These are phyloP conservation scores for Colletotrichum melonis DNA, from an alignment of 2,329 filamentous ascomycete genomes.

Conservation along the genomic window DNA sequence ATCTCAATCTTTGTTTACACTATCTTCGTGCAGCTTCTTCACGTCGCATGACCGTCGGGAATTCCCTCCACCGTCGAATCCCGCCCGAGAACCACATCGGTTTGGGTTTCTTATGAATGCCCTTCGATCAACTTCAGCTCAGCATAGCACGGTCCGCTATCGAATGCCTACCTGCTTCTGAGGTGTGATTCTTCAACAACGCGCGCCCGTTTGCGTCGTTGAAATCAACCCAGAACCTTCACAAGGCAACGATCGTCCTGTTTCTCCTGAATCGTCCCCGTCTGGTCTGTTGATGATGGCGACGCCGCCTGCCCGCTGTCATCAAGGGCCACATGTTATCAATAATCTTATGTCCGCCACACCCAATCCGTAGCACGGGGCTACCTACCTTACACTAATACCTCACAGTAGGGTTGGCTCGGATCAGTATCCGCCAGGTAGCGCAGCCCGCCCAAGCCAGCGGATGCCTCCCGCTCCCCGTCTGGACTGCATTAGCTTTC, in stretches of 20 bases:
- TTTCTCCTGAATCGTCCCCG: not conserved
- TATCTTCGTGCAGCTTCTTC: not conserved
- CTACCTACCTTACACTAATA: not conserved
- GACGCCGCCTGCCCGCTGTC: not conserved
- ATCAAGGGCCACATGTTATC: not conserved
- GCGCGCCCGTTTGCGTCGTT: not conserved
- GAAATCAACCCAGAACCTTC: not conserved
- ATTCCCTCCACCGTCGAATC: slow-evolving; percentile 3
- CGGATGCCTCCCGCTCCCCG: slow-evolving; percentile 25
- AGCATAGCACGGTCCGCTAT: not conserved
- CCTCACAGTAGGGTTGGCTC: slow-evolving; percentile 21
- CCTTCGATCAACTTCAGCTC: not conserved
- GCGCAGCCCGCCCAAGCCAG: slow-evolving; percentile 1
- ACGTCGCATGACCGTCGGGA: slow-evolving; percentile 11
- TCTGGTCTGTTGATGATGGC: not conserved
- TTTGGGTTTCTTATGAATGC: not conserved
- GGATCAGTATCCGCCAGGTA: slow-evolving; percentile 29
- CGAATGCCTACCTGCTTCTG: not conserved
- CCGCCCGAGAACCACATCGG: not conserved
- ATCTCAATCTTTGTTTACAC: not conserved
- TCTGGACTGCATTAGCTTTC: slow-evolving; percentile 19
- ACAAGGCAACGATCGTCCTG: slow-evolving; percentile 1
- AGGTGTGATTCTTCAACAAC: not conserved
- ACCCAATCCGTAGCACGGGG: not conserved
- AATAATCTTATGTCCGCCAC: slow-evolving; percentile 5